These are phyloP conservation scores for Suhomyces bribrorum DNA, from an alignment of 1,139 yeast species.

Conservation along the genomic window DNA sequence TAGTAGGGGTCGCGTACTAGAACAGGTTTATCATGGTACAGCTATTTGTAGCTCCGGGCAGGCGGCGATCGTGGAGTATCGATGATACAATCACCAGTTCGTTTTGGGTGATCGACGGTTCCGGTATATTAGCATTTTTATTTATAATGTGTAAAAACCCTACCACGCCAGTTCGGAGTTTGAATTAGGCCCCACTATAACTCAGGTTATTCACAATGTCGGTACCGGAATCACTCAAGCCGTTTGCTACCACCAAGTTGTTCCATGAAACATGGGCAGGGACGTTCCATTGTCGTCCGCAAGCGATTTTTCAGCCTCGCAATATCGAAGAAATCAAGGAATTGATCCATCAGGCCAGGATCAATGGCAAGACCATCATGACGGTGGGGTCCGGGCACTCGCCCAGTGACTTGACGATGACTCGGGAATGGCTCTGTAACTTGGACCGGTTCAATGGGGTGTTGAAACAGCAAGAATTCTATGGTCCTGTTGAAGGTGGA, in stretches of 20 bases:
- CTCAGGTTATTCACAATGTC: conserved; percentile 13
- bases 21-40: too few species aligned
- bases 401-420: conserved; percentile 89
- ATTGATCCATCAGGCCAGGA: conserved; percentile 66
- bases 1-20: too few species aligned
- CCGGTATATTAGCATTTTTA: too few species aligned
- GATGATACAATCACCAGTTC: too few species aligned
- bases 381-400: conserved; percentile 95
- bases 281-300: conserved; percentile 77
- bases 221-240: conserved; percentile 34
- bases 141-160: too few species aligned
- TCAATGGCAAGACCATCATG: conserved; percentile 65
- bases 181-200: too few species aligned
- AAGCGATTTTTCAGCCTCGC: conserved; percentile 74
- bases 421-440: conserved; percentile 84
- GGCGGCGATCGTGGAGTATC: too few species aligned
- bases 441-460: conserved; percentile 71
- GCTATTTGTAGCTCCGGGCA: too few species aligned
- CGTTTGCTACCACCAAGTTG: conserved; percentile 39
- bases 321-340: conserved; percentile 61
- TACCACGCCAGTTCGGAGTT: too few species aligned
- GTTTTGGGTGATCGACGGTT: too few species aligned
- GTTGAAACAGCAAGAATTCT: conserved; percentile 40
- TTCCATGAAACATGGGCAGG: conserved; percentile 88
- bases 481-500: conserved; percentile 37